Percentiles rank a stretch among this genome's conserved stretches.
Evolutionary conservation across 2,329 filamentous ascomycete species (phyloP).

Genomic region (Magnaporthiopsis poae): DNA sequence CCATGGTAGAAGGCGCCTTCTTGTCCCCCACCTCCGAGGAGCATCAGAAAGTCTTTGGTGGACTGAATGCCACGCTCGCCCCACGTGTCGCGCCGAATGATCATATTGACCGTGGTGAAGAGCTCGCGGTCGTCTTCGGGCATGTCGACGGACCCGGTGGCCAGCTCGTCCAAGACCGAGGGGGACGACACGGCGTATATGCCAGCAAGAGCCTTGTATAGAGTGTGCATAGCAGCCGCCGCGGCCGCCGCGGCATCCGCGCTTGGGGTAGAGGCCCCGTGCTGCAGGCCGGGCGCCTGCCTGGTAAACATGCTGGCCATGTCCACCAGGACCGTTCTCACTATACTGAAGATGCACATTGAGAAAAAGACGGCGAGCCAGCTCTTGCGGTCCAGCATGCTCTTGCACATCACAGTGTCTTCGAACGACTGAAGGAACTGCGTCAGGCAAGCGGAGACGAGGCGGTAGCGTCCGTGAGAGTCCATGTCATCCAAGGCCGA

Average conservation of each 20-base stretch:
- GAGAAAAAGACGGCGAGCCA: slow-evolving; percentile 46
- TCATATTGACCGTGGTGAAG: slow-evolving; percentile 31
- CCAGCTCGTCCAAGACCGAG: slow-evolving; percentile 34
- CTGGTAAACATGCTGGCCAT: slow-evolving; percentile 24
- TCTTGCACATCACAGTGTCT: slow-evolving; percentile 28
- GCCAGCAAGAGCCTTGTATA: slow-evolving; percentile 42
- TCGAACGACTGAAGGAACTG: slow-evolving; percentile 47
- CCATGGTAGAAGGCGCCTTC: slow-evolving; percentile 30
- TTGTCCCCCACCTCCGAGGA: slow-evolving; percentile 34
- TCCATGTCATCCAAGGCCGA: slow-evolving; percentile 33
- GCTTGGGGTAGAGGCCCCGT: slow-evolving; percentile 3
- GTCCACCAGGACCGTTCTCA: slow-evolving; percentile 42
- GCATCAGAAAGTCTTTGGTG: slow-evolving; percentile 39
- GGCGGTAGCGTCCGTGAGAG: slow-evolving; percentile 35
- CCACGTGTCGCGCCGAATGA: slow-evolving; percentile 41
- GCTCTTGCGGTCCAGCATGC: slow-evolving; percentile 29
- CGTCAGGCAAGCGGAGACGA: slow-evolving; percentile 40
- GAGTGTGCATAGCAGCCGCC: slow-evolving; percentile 32
- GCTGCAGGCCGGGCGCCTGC: slow-evolving; percentile 8
- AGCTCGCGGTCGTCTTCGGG: slow-evolving; percentile 36
- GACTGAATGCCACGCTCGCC: slow-evolving; percentile 33
- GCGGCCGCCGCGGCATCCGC: slow-evolving; percentile 18
- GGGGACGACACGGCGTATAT: slow-evolving; percentile 35
- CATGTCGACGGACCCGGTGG: slow-evolving; percentile 22
- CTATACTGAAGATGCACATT: slow-evolving; percentile 49